Evolutionary conservation across 768 basidiomycete genomes (phyloP), one percentile per base, ranked within the genome.

Genomic region (Rhodocollybia butyracea): DNA sequence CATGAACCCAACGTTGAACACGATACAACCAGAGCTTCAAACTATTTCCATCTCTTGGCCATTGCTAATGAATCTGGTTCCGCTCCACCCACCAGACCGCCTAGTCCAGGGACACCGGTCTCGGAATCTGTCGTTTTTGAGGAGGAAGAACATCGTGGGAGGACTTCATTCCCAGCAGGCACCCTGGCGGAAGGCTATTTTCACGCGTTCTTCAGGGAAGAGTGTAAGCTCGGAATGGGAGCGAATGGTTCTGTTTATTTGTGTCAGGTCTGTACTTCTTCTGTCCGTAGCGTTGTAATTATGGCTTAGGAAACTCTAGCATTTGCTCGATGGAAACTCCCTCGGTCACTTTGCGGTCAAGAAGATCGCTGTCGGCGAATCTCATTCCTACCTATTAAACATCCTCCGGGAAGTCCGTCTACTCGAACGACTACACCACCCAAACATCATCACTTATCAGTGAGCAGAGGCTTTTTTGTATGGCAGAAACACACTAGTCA

Each of bases 391-490:
- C 72, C 76, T 96, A 5, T 71, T 94, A 38, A 86, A 85, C 46
- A 94, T 91, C 53, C 73, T 95, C 36, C 83, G 84, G 41, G 94
- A 95, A 83, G 91, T 98, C 52, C 84, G 91, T 40, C 76, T 97
- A 8, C 74, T 98, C 40, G 94, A 98, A 66, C 78, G 82, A 26
- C 74, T 98, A 3, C 86, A 88, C 54, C 95, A 98, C 70, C 89
- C 86, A 4, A 96, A 98, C 60, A 96, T 98, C 60, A 81, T 98
- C 58, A 93, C 91, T 3, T 97, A 97, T 64, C 96, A 98, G 79
- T 81, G 53, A 50, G 74, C 59, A 34, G 38, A 26, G 40, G 34
- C 40, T 36, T 43, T n/a, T n/a, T 27, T 21, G 42, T 10, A 51
- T 12, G 27, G 24, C 46, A 17, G 26, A 19, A 41, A 22, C 47